Evolutionary conservation across 768 basidiomycete genomes (phyloP), one percentile per base, ranked within the genome.

Genomic region (Rhodosporidiobolus odoratus): DNA sequence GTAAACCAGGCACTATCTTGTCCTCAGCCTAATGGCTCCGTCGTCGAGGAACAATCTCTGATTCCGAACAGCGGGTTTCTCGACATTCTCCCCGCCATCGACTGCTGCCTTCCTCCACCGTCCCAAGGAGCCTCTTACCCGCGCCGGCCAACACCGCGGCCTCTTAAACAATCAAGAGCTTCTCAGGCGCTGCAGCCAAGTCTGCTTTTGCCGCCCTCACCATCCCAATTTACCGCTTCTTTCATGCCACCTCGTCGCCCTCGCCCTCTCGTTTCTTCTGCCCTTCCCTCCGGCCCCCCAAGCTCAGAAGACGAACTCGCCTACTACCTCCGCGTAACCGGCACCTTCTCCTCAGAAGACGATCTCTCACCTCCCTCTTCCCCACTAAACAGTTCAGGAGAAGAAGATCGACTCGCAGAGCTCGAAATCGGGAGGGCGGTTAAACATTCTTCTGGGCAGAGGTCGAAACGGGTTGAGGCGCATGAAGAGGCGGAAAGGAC

Each of bases 291-390:
- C 40, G 27, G 45, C 7, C 68, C 56, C 4, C 56, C 41, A 0
- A 45, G 23, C 21, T 40, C 41, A n/a, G 69, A 71, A n/a, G 69
- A 71, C 61, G 65, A 66, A 23, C 65, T 71, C 38, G 69, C 60
- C 0, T 71, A 62, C 69, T 45, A 62, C 47, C 65, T 71, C 23
- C 69, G 69, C 21, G 54, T 50, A 32, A 63, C 60, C 1, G 65
- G 56, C 30, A 71, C 69, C 43, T 65, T 40, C 48, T 66, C 65
- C 25, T 62, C 60, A 30, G 69, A 71, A 37, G 69, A 71, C 48
- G 69, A 71, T 48, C 27, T 66, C 17, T 35, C 54, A 19, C 57
- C 32, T 40, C 25, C 38, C 35, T 27, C 43, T 34, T n/a, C 58
- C 41, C 23, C 58, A 2, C 43, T 38, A 16, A 30, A 27, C 34